Evolutionary conservation across 352 stramenopile genomes (phyloP).

Genomic region (Globisporangium uncinulatum): DNA sequence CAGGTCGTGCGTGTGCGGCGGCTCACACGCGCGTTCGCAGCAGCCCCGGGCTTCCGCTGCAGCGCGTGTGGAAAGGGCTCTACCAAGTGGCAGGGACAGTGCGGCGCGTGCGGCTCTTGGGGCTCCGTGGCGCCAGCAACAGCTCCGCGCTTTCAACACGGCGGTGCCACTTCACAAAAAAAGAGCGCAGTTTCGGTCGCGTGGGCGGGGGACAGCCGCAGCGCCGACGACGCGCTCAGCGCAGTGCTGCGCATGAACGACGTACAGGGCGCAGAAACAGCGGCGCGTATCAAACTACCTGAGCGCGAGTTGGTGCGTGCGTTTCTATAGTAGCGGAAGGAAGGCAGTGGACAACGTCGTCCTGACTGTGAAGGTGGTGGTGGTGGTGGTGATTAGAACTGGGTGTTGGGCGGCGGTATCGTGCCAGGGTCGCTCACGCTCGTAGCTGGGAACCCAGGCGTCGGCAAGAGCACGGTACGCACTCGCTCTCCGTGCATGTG

Average conservation of each 20-base stretch:
- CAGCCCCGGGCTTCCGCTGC: slow-evolving; percentile 35
- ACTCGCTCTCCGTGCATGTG: not conserved
- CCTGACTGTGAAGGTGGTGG: too few relatives aligned
- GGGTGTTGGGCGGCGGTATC: slow-evolving; percentile 94
- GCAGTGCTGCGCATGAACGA: slow-evolving; percentile 63
- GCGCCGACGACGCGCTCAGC: slow-evolving; percentile 4
- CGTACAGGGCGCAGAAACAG: slow-evolving; percentile 45
- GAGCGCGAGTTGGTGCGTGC: slow-evolving; percentile 57
- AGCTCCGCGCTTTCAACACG: slow-evolving; percentile 46
- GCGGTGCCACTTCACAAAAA: slow-evolving; percentile 32
- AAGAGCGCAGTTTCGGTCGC: slow-evolving; percentile 26
- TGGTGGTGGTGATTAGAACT: slow-evolving; percentile 47
- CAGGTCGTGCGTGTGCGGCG: not conserved
- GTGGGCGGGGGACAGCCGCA: slow-evolving; percentile 21
- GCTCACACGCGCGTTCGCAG: slow-evolving; percentile 14
- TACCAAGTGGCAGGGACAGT: slow-evolving; percentile 85
- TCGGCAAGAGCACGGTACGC: slow-evolving; percentile 88
- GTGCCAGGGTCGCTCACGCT: slow-evolving; percentile 94
- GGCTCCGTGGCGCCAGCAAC: slow-evolving; percentile 75
- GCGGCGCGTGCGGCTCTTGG: slow-evolving; percentile 86
- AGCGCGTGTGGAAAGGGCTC: slow-evolving; percentile 54
- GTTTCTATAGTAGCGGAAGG: not conserved
- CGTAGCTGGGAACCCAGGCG: slow-evolving; percentile 92
- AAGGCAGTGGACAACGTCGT: too few relatives aligned
- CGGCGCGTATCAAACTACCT: slow-evolving; percentile 58